Base-by-base conservation (phyloP, 2,329 filamentous ascomycete species). In the Xylariaceae sp. region DNA sequence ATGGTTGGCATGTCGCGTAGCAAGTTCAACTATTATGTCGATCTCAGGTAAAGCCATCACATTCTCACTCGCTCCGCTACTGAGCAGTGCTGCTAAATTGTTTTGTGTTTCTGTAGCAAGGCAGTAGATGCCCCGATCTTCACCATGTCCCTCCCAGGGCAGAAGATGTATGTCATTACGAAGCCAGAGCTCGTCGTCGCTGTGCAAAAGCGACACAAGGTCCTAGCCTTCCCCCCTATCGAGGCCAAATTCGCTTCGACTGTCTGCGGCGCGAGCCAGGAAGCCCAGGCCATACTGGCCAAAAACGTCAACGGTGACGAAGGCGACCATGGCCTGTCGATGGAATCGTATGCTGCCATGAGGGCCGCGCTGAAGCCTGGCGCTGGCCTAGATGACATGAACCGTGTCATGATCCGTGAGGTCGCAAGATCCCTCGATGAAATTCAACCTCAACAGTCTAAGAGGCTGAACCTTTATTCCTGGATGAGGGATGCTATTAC, bases 81-180 rank as follows among this genome's bases (percentile, higher is more conserved):
- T 16, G 16, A 9, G 16, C 10, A 38, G 16, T 38, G 34, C 5
- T 28, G 42, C 42, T 45, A 7, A 45, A 14, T 13, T n/a, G 17
- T 45, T 45, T 33, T 28, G 22, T 28, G 22, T 17, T 13, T 31
- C 36, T 28, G n/a, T 40, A 49, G 50, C n/a, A 53, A 53, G 59
- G 16, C 39, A 58, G 44, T 50, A 58, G 31, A 61, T 45, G 4
- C 48, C 28, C 69, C 73, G 0, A 73, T 76, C 31, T 71, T 71
- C 50, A 76, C 73, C 5, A 55, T 78, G 18, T 53, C 66, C 2
- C 60, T 77, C 34, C 71, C 72, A 1, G 71, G 72, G 4, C 63
- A 69, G 31, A 71, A 72, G 45, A 63, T 75, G 45, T 76, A 76
- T 44, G 63, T 76, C 10, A 66, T 75, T 12, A 70, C 70, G 10